Conservation (phyloP, 106 monocot species). For the Allium cepa region DNA sequence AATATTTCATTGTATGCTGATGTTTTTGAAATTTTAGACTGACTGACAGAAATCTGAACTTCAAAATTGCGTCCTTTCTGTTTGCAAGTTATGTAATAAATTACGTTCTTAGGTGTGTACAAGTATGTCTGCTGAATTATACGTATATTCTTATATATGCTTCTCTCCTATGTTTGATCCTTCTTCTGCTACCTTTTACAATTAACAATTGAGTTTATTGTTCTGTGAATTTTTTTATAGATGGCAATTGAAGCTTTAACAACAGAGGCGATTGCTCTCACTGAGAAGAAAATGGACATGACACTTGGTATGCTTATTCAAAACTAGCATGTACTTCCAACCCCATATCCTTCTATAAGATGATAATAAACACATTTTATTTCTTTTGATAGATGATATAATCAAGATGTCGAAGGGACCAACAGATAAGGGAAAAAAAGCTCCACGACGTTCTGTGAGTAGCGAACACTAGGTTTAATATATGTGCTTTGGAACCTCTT, state of each 20-base stretch:
- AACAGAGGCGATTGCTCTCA: conserved; percentile 47
- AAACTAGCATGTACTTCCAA: not conserved
- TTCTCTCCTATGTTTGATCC: too few relatives aligned
- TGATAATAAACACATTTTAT: not conserved
- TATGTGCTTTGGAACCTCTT: not conserved
- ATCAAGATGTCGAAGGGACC: conserved; percentile 92
- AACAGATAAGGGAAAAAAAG: conserved; percentile 34
- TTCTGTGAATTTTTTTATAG: conserved; percentile 3
- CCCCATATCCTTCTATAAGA: not conserved
- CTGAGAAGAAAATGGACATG: conserved; percentile 82
- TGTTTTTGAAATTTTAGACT: too few relatives aligned
- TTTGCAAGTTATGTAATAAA: too few relatives aligned
- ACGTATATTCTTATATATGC: too few relatives aligned
- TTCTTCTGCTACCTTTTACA: too few relatives aligned
- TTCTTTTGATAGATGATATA: conserved; percentile 65
- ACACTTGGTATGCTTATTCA: conserved; percentile 35
- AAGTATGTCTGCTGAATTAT: too few relatives aligned
- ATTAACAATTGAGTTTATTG: too few relatives aligned
- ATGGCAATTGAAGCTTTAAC: conserved; percentile 38
- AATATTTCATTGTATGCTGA: too few relatives aligned
- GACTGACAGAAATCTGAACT: too few relatives aligned
- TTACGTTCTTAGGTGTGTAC: too few relatives aligned
- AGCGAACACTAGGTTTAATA: not conserved
- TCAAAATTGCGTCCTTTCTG: too few relatives aligned
- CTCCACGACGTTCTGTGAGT: conserved; percentile 55